Percentiles rank a stretch among this genome's conserved stretches.
phyloP scores from a whole-genome alignment of 73 alveolate genomes.

The Paramecium primaurelia region DNA sequence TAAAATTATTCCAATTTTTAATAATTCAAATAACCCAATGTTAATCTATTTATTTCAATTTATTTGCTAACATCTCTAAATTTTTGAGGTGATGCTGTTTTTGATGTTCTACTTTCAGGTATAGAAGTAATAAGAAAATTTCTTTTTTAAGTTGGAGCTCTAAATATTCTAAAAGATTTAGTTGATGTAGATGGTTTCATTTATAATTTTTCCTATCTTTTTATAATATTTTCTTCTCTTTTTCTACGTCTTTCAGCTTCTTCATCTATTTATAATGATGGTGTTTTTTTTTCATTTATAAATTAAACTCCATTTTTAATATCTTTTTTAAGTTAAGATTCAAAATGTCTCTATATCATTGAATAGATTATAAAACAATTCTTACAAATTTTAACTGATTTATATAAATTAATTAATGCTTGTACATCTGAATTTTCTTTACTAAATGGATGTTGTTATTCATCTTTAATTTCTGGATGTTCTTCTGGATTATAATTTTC shows the following conservation, averaged over 20 bases:
- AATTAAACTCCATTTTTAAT: background rate
- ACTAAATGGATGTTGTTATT: conserved; percentile 1
- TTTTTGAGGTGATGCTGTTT: conserved; percentile 32
- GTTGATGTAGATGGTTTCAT: background rate
- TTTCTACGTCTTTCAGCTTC: background rate
- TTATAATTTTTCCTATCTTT: background rate
- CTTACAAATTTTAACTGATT: conserved; percentile 27
- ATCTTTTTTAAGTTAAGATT: background rate
- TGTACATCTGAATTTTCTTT: background rate
- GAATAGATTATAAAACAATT: conserved; percentile 23
- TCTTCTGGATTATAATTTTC: conserved; percentile 35
- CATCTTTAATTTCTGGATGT: background rate
- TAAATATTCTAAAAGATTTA: background rate
- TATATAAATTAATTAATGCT: conserved; percentile 3
- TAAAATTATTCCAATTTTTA: conserved; percentile 15
- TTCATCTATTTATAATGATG: background rate
- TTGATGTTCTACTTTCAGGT: background rate
- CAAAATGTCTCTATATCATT: conserved; percentile 19
- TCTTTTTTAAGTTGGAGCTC: background rate
- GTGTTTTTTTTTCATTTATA: conserved; percentile 11
- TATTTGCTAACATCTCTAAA: background rate
- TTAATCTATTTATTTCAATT: conserved; percentile 23
- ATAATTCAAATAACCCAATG: conserved; percentile 39
- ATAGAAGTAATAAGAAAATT: conserved; percentile 24
- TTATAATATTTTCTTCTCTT: background rate